Conservation (phyloP, 148 eudicot genomes). For the Cornus controversa region DNA sequence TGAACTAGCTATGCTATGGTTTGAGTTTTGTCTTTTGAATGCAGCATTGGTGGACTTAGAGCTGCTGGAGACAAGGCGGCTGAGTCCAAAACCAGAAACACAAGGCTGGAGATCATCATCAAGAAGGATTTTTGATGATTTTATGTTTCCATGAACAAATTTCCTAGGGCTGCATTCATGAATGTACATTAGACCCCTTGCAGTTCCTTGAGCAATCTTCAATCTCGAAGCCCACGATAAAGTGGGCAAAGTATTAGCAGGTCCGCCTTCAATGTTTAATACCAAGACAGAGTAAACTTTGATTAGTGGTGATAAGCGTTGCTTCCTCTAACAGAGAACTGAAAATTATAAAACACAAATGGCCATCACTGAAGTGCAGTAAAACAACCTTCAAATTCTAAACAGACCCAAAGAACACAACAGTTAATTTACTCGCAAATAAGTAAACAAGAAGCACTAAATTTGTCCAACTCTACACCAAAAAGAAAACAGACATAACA, state of each 20-base stretch:
- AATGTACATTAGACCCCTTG: conserved; percentile 73
- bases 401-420: not conserved
- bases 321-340: not conserved
- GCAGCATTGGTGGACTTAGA: conserved; percentile 35
- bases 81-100: conserved; percentile 82
- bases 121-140: conserved; percentile 85
- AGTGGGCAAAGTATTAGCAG: conserved; percentile 49
- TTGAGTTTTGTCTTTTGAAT: conserved; percentile 35
- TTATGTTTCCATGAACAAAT: conserved; percentile 73
- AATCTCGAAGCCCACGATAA: conserved; percentile 78
- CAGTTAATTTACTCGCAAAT: too few relatives aligned
- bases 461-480: not conserved
- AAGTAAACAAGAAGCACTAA: too few relatives aligned
- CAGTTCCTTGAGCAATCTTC: conserved; percentile 66
- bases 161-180: conserved; percentile 89
- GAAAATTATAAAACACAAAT: not conserved
- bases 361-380: not conserved
- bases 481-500: too few relatives aligned
- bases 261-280: conserved; percentile 46
- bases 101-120: conserved; percentile 75
- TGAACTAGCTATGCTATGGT: conserved; percentile 33
- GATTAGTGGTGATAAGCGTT: not conserved
- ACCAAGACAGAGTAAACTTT: not conserved
- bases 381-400: not conserved
- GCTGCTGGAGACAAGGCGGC: conserved; percentile 49